Percentiles rank a stretch among this genome's conserved stretches.
Evolutionary conservation across 331 rosid genomes (phyloP).

Genomic region (Acacia pycnantha): DNA sequence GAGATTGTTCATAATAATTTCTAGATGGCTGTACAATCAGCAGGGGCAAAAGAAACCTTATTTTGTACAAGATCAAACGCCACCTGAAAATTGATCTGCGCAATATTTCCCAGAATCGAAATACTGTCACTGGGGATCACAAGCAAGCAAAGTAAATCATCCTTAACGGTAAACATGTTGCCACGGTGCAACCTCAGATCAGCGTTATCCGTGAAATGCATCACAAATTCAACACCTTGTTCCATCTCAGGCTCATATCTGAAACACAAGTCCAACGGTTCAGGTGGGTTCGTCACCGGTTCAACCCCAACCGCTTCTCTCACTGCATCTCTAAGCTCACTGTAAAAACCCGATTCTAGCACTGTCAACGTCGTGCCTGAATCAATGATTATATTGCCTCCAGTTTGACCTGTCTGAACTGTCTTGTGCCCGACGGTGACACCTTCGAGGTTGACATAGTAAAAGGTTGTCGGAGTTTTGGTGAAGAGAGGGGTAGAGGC

Average conservation of each 20-base stretch:
- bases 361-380: conserved; percentile 14
- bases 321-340: neutral
- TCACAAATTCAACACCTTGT: neutral
- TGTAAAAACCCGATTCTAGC: neutral
- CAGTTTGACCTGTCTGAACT: neutral
- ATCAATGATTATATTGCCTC: neutral
- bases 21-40: neutral
- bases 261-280: neutral
- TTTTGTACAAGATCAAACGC: neutral
- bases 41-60: conserved; percentile 3
- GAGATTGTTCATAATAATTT: neutral
- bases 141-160: conserved; percentile 7
- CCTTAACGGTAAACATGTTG: neutral
- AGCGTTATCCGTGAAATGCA: neutral
- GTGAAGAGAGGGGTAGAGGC: conserved; percentile 8
- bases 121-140: neutral
- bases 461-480: neutral
- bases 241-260: neutral
- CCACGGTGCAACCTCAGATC: neutral
- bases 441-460: conserved; percentile 18
- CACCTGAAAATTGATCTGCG: conserved; percentile 6
- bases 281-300: neutral
- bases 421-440: conserved; percentile 18
- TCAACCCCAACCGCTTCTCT: conserved; percentile 11
- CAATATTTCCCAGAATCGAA: conserved; percentile 10